A percentile compares a stretch with the other conserved stretches of the same genome.
These are phyloP conservation scores for Hyphopichia burtonii DNA, from an alignment of 1,139 yeast species.

Conservation along the genomic window DNA sequence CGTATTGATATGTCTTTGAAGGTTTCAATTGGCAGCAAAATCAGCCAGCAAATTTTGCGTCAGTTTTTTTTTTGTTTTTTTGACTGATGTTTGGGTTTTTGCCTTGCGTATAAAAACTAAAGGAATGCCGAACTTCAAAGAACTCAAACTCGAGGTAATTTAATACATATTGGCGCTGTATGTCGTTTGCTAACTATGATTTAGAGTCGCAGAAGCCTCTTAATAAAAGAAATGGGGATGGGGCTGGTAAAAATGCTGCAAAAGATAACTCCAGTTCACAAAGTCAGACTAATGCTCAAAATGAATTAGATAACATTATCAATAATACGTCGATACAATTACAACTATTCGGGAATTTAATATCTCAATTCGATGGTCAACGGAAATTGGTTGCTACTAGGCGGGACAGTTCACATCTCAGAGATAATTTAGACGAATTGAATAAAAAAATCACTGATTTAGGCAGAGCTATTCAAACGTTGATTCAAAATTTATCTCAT, in stretches of 20 bases:
- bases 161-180: constrained; percentile 16
- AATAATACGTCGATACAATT: constrained; percentile 39
- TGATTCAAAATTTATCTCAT: constrained; percentile 30
- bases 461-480: constrained; percentile 32
- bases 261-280: background rate
- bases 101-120: too few species aligned
- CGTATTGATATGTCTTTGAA: too few species aligned
- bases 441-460: constrained; percentile 25
- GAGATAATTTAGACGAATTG: constrained; percentile 39
- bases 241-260: background rate
- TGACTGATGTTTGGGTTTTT: too few species aligned
- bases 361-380: constrained; percentile 49
- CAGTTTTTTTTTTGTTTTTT: too few species aligned
- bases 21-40: too few species aligned
- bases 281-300: constrained; percentile 4
- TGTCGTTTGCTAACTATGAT: constrained; percentile 65
- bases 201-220: constrained; percentile 50
- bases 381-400: constrained; percentile 54
- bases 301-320: constrained; percentile 34
- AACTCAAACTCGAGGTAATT: too few species aligned
- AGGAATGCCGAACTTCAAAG: too few species aligned
- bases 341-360: constrained; percentile 49
- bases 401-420: constrained; percentile 45
- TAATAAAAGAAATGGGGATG: constrained; percentile 5
- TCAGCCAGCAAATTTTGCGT: too few species aligned